phyloP scores from a whole-genome alignment of 257 asterid genomes.

The Coffea eugenioides region DNA sequence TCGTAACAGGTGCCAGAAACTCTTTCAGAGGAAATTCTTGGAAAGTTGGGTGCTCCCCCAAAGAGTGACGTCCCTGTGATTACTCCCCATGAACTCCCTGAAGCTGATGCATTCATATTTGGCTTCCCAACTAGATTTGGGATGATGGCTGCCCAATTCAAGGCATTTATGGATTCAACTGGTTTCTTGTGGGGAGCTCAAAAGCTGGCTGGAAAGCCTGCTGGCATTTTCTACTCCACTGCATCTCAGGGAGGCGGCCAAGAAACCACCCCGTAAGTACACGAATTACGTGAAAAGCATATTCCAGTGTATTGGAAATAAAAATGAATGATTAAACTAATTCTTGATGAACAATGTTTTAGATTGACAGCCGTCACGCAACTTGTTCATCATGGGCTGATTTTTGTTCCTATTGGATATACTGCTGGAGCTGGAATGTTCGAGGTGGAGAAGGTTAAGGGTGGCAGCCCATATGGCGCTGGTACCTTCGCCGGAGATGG shows the following conservation, averaged over 20 bases:
- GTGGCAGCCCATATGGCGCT: conserved; percentile 43
- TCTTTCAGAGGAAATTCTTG: conserved; percentile 43
- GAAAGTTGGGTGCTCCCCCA: conserved; percentile 42
- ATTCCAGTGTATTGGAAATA: background rate
- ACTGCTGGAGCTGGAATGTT: conserved; percentile 66
- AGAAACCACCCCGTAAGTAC: conserved; percentile 48
- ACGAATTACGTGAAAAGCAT: background rate
- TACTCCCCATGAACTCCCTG: conserved; percentile 35
- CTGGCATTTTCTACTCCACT: conserved; percentile 51
- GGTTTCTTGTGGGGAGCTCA: conserved; percentile 51
- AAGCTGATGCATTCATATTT: conserved; percentile 50
- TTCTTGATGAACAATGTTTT: background rate
- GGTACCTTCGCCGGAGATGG: conserved; percentile 47
- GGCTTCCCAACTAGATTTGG: conserved; percentile 56
- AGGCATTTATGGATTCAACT: conserved; percentile 49
- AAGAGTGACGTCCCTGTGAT: conserved; percentile 46
- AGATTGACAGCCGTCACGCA: conserved; percentile 67
- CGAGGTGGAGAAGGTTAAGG: conserved; percentile 43
- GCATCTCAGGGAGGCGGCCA: conserved; percentile 68
- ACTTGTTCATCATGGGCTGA: conserved; percentile 65
- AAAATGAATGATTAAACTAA: background rate
- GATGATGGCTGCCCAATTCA: conserved; percentile 57
- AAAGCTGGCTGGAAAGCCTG: conserved; percentile 57
- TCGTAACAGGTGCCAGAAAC: conserved; percentile 47
- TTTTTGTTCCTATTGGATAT: conserved; percentile 64